A percentile compares a stretch with the other conserved stretches of the same genome.
phyloP scores from a whole-genome alignment of 192 early-diverging fungal species.

The Chytriomyces sp. region DNA sequence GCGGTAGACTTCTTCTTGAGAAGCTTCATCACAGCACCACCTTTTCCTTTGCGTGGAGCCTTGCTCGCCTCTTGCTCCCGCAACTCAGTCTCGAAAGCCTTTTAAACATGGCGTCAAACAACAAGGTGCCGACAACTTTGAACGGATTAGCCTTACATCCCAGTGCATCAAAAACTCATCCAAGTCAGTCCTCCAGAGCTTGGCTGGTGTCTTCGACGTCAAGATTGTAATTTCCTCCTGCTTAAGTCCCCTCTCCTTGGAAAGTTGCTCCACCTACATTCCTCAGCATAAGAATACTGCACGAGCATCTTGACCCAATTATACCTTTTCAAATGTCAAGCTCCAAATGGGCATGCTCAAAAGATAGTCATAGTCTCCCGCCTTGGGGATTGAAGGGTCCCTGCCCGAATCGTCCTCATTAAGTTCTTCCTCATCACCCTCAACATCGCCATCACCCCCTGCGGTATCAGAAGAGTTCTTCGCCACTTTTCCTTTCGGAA shows the following conservation, averaged over 20 bases:
- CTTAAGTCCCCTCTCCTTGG: slow-evolving; percentile 68
- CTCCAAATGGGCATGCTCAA: slow-evolving; percentile 89
- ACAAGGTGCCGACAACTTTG: neutral
- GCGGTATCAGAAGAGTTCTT: slow-evolving; percentile 34
- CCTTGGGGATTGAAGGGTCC: slow-evolving; percentile 14
- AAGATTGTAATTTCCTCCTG: slow-evolving; percentile 68
- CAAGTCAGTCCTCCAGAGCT: slow-evolving; percentile 86
- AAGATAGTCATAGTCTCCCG: slow-evolving; percentile 80
- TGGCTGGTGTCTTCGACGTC: slow-evolving; percentile 63
- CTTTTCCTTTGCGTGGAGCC: slow-evolving; percentile 26
- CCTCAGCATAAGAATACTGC: too few relatives aligned
- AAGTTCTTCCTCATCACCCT: slow-evolving; percentile 46
- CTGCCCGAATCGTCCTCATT: neutral
- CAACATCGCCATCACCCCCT: slow-evolving; percentile 35
- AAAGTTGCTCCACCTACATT: slow-evolving; percentile 70
- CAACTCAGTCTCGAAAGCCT: slow-evolving; percentile 36
- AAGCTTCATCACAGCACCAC: neutral
- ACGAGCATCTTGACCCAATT: too few relatives aligned
- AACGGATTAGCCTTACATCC: slow-evolving; percentile 60
- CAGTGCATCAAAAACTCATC: slow-evolving; percentile 82
- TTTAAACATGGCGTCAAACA: neutral
- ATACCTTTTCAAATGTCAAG: slow-evolving; percentile 81
- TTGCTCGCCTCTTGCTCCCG: slow-evolving; percentile 10
- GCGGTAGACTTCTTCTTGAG: slow-evolving; percentile 4
- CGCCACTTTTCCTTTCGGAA: slow-evolving; percentile 39